phyloP scores from a whole-genome alignment of 306 rosid species.

The Inga leiocalycina region DNA sequence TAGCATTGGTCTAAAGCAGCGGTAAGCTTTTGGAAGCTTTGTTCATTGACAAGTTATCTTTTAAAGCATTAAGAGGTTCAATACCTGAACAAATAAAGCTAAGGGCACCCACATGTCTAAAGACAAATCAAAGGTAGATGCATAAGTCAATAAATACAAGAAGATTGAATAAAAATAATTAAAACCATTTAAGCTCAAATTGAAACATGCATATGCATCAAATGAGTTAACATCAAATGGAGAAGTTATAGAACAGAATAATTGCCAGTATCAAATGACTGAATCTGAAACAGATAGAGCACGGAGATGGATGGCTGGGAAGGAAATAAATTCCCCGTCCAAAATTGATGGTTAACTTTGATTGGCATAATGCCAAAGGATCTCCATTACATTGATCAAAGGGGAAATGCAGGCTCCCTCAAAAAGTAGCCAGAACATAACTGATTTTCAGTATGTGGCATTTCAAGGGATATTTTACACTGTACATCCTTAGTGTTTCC shows the following conservation, averaged over 20 bases:
- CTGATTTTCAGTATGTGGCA: slow-evolving; percentile 2
- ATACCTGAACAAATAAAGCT: slow-evolving; percentile 12
- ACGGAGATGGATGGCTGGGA: neutral
- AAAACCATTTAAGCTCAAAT: neutral
- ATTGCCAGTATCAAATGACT: neutral
- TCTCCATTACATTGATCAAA: neutral
- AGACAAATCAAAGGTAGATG: too few relatives aligned
- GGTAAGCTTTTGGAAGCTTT: slow-evolving; percentile 25
- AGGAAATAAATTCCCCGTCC: neutral
- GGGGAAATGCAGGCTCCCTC: neutral
- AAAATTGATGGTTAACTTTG: slow-evolving; percentile 4
- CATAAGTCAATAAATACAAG: neutral
- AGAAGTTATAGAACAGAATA: slow-evolving; percentile 12
- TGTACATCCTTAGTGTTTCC: neutral
- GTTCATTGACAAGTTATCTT: neutral
- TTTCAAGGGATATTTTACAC: neutral
- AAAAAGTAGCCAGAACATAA: neutral
- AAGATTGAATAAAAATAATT: slow-evolving; percentile 14
- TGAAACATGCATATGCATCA: neutral
- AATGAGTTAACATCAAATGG: slow-evolving; percentile 11
- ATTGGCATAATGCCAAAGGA: neutral
- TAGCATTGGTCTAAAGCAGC: slow-evolving; percentile 1
- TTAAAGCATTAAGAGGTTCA: slow-evolving; percentile 3
- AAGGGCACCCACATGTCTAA: neutral
- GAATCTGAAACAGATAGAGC: slow-evolving; percentile 13